phyloP scores from a whole-genome alignment of 306 rosid species.

The Quillaja saponaria region DNA sequence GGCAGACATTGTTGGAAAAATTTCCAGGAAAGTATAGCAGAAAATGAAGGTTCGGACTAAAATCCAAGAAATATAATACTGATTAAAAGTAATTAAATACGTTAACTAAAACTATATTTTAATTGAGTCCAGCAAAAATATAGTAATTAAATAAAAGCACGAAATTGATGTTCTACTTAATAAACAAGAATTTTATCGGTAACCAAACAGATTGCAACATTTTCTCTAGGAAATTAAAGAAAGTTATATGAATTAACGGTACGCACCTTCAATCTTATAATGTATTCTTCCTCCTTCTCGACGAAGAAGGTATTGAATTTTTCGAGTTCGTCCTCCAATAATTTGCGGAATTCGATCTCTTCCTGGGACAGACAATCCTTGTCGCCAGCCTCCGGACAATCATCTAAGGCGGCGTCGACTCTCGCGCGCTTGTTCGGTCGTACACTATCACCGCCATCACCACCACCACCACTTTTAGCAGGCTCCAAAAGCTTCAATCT shows the following conservation, averaged over 20 bases:
- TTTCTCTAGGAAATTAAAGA: neutral
- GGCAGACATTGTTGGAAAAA: no score
- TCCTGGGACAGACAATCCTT: conserved; percentile 52
- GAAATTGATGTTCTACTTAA: neutral
- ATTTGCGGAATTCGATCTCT: conserved; percentile 63
- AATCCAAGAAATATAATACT: no score
- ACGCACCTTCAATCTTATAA: conserved; percentile 81
- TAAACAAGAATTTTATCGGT: neutral
- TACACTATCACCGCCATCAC: conserved; percentile 10
- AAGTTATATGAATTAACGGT: neutral
- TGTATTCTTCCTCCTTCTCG: conserved; percentile 94
- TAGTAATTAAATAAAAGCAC: neutral
- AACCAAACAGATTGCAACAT: conserved; percentile 24
- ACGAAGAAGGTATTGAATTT: conserved; percentile 89
- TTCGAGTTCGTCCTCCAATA: conserved; percentile 83
- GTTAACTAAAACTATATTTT: no score
- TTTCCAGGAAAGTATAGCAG: no score
- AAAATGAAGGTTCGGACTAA: no score
- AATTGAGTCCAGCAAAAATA: no score
- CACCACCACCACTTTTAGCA: conserved; percentile 23
- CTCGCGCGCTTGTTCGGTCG: conserved; percentile 60
- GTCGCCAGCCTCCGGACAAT: neutral
- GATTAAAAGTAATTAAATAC: no score
- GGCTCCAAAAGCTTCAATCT: conserved; percentile 76
- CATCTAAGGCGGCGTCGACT: conserved; percentile 28